Percentiles rank a stretch among this genome's conserved stretches.
phyloP scores from a whole-genome alignment of 345 rosid species.

The Populus tremula region DNA sequence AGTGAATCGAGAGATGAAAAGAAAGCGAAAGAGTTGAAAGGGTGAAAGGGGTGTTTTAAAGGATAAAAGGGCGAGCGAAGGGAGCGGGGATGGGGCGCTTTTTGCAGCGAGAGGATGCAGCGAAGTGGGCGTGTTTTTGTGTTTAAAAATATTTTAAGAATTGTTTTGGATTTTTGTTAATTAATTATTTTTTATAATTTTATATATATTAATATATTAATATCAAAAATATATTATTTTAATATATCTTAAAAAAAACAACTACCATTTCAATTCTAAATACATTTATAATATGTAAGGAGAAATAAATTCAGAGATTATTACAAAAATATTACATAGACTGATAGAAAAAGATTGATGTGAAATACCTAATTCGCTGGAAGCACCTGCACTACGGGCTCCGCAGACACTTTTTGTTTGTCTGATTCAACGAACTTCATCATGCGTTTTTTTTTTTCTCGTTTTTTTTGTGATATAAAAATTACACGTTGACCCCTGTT shows the following conservation, averaged over 20 bases:
- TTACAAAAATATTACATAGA: background rate
- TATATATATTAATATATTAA: too few relatives aligned
- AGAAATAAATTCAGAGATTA: background rate
- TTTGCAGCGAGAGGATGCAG: slow-evolving; percentile 11
- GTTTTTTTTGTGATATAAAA: background rate
- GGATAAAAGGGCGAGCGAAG: background rate
- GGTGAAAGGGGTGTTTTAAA: background rate
- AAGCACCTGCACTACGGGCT: background rate
- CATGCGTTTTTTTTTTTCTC: background rate
- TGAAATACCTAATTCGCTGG: background rate
- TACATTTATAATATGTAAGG: background rate
- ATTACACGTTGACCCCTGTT: background rate
- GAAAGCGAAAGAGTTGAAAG: background rate
- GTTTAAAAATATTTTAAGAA: too few relatives aligned
- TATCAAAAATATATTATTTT: too few relatives aligned
- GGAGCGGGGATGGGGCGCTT: slow-evolving; percentile 1
- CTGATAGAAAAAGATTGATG: background rate
- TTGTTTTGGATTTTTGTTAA: too few relatives aligned
- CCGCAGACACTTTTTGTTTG: slow-evolving; percentile 6
- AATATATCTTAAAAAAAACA: too few relatives aligned
- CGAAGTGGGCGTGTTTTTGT: background rate
- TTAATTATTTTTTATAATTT: too few relatives aligned
- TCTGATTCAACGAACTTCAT: slow-evolving; percentile 17
- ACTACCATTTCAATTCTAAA: too few relatives aligned
- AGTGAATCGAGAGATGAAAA: background rate